Conservation (phyloP, 2,329 filamentous ascomycete species). For the Cercospora sp. region DNA sequence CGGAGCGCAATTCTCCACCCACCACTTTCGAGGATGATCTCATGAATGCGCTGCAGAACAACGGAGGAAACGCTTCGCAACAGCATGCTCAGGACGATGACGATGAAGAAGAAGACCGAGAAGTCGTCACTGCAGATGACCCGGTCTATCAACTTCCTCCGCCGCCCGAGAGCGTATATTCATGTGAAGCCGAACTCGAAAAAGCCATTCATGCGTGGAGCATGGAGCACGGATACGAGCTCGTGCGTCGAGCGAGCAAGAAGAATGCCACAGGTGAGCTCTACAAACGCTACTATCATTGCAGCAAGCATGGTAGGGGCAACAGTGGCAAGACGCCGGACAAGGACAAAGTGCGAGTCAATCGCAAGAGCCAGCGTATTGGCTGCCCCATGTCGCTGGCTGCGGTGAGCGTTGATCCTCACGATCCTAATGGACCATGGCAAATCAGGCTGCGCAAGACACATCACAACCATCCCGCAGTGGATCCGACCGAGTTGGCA, state of each 20-base stretch:
- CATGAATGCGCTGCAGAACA: conserved; percentile 30
- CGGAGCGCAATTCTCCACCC: conserved; percentile 28
- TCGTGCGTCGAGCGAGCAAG: conserved; percentile 38
- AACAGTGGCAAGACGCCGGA: conserved; percentile 31
- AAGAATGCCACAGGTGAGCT: conserved; percentile 38
- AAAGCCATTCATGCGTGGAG: conserved; percentile 38
- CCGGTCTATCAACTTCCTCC: conserved; percentile 38
- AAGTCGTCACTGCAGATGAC: conserved; percentile 28
- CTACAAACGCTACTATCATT: conserved; percentile 41
- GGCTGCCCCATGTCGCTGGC: conserved; percentile 40
- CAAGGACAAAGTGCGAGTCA: conserved; percentile 31
- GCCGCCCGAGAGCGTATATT: conserved; percentile 36
- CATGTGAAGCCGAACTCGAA: conserved; percentile 34
- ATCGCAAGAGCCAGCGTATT: conserved; percentile 35
- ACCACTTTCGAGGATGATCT: conserved; percentile 30
- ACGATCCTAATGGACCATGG: conserved; percentile 37
- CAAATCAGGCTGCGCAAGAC: conserved; percentile 38
- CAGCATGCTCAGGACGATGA: conserved; percentile 26
- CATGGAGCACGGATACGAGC: conserved; percentile 39
- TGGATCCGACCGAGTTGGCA: conserved; percentile 34
- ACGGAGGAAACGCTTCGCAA: not conserved
- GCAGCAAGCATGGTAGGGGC: conserved; percentile 38
- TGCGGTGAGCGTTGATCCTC: conserved; percentile 36
- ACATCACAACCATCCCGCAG: conserved; percentile 39
- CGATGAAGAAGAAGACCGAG: conserved; percentile 29